phyloP scores from a whole-genome alignment of 352 stramenopile species.

The Globisporangium middletonii region DNA sequence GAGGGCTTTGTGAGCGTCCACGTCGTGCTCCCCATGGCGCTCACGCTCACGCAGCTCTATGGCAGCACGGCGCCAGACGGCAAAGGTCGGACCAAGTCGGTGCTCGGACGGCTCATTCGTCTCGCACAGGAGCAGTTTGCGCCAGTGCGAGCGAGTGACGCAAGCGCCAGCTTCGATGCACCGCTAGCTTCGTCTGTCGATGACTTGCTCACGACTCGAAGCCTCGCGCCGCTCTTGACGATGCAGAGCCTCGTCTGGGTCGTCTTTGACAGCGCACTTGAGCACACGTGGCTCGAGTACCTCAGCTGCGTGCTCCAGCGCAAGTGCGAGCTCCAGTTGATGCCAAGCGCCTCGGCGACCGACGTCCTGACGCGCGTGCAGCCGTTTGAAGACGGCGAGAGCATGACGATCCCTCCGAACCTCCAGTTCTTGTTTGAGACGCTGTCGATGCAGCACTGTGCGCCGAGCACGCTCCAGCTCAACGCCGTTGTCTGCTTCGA shows the following conservation, averaged over 20 bases:
- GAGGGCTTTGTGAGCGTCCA: constrained; percentile 6
- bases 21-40: constrained; percentile 29
- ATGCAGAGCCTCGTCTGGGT: constrained; percentile 31
- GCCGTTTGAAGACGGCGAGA: constrained; percentile 33
- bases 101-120: constrained; percentile 28
- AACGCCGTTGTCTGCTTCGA: constrained; percentile 24
- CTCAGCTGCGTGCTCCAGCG: constrained; percentile 22
- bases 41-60: constrained; percentile 45
- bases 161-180: too few relatives aligned
- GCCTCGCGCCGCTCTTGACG: constrained; percentile 3
- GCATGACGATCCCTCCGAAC: constrained; percentile 59
- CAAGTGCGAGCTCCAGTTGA: neutral
- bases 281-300: constrained; percentile 34
- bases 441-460: constrained; percentile 25
- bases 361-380: constrained; percentile 6
- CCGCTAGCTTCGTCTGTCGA: neutral
- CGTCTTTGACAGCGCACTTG: constrained; percentile 35
- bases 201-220: too few relatives aligned
- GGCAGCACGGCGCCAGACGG: constrained; percentile 28
- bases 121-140: constrained; percentile 25
- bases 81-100: constrained; percentile 25
- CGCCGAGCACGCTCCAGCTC: constrained; percentile 23
- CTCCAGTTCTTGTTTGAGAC: constrained; percentile 62
- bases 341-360: neutral
- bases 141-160: neutral